Evolutionary conservation across 345 rosid species (phyloP), one percentile per base, ranked within the genome.

Genomic region (Populus deltoides): DNA sequence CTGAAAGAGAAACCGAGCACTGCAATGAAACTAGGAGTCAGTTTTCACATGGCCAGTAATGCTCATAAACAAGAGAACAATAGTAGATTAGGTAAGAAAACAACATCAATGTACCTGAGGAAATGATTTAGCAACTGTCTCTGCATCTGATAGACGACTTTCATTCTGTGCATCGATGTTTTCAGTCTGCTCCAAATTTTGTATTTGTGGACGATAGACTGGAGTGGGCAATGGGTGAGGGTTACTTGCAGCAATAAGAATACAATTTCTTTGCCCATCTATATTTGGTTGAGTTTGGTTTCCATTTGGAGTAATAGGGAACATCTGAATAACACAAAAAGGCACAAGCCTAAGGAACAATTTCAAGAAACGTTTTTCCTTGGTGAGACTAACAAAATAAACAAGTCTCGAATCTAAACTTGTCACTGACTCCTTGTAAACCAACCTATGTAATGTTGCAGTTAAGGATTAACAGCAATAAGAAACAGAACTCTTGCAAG

Each of bases 161-260:
- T 90, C 94, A 39, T 86, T 70, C 61, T 88, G 92, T 10, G 77
- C 83, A 78, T 89, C 97, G 70, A 77, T 75, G 84, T 87, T 89
- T 82, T 89, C 97, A 71, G 78, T 81, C 79, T 86, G 86, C 71
- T 93, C 99, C 72, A 80, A 81, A 70, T 79, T 92, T 86, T 86
- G 95, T 70, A 88, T 67, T 76, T 86, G 91, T 36, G 97, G 97
- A 73, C 90, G 88, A 85, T 86, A 93, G 78, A 96, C 98, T 83
- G 97, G 97, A 76, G 99, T 93, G 70, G 99, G 94, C 83, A 96
- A 91, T 24, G 94, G 88, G 83, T 90, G 72, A 76, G 98, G 99
- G 79, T 96, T 91, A 85, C 97, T 96, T 71, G 98, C 97, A 78
- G 97, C 91, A 86, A 96, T 83, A 79, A 93, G 89, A 83, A 96